phyloP scores from a whole-genome alignment of 2,329 filamentous ascomycete species.

The Ascochyta pisi region DNA sequence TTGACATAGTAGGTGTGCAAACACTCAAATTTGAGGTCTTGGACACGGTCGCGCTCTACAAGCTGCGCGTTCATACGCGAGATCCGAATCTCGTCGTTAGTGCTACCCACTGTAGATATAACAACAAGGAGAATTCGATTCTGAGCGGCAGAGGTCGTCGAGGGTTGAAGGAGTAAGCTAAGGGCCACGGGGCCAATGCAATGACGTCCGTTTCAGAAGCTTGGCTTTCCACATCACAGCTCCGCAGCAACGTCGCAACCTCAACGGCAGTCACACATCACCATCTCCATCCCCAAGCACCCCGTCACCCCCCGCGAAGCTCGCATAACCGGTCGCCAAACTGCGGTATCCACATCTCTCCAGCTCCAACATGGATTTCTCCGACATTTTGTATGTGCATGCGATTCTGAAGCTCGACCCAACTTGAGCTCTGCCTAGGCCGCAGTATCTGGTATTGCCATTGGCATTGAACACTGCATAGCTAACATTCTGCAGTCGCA shows the following conservation, averaged over 20 bases:
- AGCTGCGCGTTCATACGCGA: too few relatives aligned
- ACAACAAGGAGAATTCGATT: too few relatives aligned
- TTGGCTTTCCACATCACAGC: conserved; percentile 15
- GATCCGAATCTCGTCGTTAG: too few relatives aligned
- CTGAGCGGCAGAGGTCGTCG: not conserved
- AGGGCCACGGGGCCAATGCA: conserved; percentile 5
- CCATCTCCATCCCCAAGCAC: conserved; percentile 6
- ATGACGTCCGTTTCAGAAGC: conserved; percentile 17
- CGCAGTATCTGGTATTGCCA: conserved; percentile 17
- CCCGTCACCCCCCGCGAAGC: conserved; percentile 1
- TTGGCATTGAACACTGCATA: conserved; percentile 4
- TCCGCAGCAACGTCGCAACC: conserved; percentile 9
- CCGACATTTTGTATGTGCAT: conserved; percentile 81
- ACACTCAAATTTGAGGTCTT: too few relatives aligned
- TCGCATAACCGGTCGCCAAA: conserved; percentile 26
- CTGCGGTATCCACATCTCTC: conserved; percentile 45
- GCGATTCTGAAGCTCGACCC: conserved; percentile 13
- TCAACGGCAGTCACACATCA: conserved; percentile 10
- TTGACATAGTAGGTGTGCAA: too few relatives aligned
- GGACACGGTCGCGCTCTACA: too few relatives aligned
- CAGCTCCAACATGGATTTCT: conserved; percentile 76
- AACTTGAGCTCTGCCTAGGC: conserved; percentile 24
- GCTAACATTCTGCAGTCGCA: conserved; percentile 67
- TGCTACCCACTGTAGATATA: too few relatives aligned
- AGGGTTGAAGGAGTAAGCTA: not conserved